A percentile compares a stretch with the other conserved stretches of the same genome.
These are phyloP conservation scores for Geotrichum klebahnii DNA, from an alignment of 1,139 yeast genomes.

Conservation along the genomic window DNA sequence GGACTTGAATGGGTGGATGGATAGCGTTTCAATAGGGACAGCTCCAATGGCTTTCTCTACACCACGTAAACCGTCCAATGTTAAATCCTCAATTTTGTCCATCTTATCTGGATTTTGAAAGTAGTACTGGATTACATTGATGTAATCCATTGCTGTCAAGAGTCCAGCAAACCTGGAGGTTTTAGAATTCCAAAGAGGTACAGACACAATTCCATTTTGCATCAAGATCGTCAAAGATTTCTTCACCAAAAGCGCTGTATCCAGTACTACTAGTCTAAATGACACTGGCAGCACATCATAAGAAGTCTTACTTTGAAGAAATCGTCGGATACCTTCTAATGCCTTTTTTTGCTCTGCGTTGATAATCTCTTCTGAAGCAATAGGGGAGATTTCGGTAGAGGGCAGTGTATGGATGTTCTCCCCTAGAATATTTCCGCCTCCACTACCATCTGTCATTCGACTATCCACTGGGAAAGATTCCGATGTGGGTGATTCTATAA, in stretches of 20 bases:
- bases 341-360: slow-evolving; percentile 29
- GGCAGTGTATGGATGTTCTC: neutral
- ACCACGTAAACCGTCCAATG: slow-evolving; percentile 73
- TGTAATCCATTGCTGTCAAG: slow-evolving; percentile 86
- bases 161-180: slow-evolving; percentile 91
- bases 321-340: slow-evolving; percentile 64
- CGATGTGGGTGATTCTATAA: slow-evolving; percentile 18
- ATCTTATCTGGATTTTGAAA: slow-evolving; percentile 87
- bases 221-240: slow-evolving; percentile 83
- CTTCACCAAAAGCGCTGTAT: slow-evolving; percentile 84
- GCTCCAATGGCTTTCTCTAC: slow-evolving; percentile 87
- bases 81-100: slow-evolving; percentile 81
- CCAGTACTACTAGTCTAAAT: slow-evolving; percentile 87
- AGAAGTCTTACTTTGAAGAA: slow-evolving; percentile 85
- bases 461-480: slow-evolving; percentile 8
- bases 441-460: neutral
- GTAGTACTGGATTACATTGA: slow-evolving; percentile 92
- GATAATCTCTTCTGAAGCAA: slow-evolving; percentile 12
- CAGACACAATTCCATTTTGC: slow-evolving; percentile 92
- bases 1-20: slow-evolving; percentile 87
- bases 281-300: slow-evolving; percentile 96
- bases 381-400: neutral
- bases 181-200: slow-evolving; percentile 93
- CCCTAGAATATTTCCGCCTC: slow-evolving; percentile 5
- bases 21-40: slow-evolving; percentile 79